phyloP scores from a whole-genome alignment of 441 rosid genomes.

The Euphorbia corollata region DNA sequence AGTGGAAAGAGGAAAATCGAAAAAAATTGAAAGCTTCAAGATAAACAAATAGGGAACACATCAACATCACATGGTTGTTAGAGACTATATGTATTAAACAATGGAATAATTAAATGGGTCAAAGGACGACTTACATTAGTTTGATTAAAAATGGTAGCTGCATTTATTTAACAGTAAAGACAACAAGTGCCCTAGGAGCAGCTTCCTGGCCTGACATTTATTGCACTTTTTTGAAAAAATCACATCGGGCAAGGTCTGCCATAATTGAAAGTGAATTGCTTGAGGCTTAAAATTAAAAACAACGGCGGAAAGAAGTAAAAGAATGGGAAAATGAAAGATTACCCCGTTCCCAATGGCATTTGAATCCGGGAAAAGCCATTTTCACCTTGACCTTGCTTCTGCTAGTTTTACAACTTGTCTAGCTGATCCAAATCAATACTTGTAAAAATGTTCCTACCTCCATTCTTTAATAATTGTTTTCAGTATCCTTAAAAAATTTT shows the following conservation, averaged over 20 bases:
- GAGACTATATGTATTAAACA: constrained; percentile 6
- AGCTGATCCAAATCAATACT: no score
- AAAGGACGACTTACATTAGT: constrained; percentile 7
- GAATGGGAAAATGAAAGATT: not conserved
- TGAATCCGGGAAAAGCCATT: constrained; percentile 4
- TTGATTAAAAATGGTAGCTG: constrained; percentile 13
- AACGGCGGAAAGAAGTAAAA: not conserved
- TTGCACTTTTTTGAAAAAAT: not conserved
- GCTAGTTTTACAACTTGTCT: not conserved
- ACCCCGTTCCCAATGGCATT: not conserved
- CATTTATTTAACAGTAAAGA: constrained; percentile 3
- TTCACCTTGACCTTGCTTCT: not conserved
- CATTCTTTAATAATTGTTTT: no score
- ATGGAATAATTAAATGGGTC: constrained; percentile 15
- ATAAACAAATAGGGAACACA: constrained; percentile 7
- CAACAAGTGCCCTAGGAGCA: not conserved
- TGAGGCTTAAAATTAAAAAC: not conserved
- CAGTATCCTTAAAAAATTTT: no score
- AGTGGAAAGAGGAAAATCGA: not conserved
- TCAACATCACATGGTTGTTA: constrained; percentile 18
- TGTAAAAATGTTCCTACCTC: no score
- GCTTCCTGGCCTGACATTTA: not conserved
- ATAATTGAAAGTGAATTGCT: not conserved
- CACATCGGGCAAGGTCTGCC: constrained; percentile 11
- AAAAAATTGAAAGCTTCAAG: not conserved